Evolutionary conservation across 441 rosid genomes (phyloP), one percentile per base, ranked within the genome.

Genomic region (Geranium incanum): DNA sequence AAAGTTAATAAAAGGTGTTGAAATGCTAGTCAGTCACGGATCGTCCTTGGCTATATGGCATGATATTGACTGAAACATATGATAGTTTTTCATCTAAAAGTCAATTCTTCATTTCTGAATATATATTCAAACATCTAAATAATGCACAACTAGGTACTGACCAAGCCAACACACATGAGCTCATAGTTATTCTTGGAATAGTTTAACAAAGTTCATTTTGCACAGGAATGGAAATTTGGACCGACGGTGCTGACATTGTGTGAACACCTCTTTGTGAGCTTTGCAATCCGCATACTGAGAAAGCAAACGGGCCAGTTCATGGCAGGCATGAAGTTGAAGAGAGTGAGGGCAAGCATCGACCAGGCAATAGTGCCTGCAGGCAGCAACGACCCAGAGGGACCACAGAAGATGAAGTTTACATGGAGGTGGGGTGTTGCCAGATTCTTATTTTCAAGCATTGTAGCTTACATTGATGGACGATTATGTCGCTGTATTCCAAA

Each of bases 181-280:
- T 37, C 23, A 33, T 64, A 16, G 45, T 28, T 67, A 13, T 60
- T 50, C 18, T 45, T 4, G 19, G 41, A 60, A 4, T 41, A 57
- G 62, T 7, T 0, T 28, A 36, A 66, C 65, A 12, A 19, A 41
- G 52, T 70, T 19, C 7, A 21, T 57, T 59, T 60, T 28, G 28
- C 37, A 55, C 91, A 95, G 97, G 96, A 92, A 78, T 90, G 97
- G 99, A 89, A 84, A 77, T 79, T 95, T 50, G 97, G 92, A 71
- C 91, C 96, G 5, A 95, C 96, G 0, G 71, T 95, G 72, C 6
- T 82, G 76, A 92, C 99, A 68, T 75, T 95, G 68, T 92, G 88
- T 12, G 99, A 95, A 74, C 99, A 92, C 86, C 86, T 95, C 8
- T 86, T 95, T 43, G 99, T 95, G 80, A 92, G 96, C 80, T 92